Evolutionary conservation across 306 rosid genomes (phyloP), one percentile per base, ranked within the genome.

Genomic region (Cucurbita maxima): DNA sequence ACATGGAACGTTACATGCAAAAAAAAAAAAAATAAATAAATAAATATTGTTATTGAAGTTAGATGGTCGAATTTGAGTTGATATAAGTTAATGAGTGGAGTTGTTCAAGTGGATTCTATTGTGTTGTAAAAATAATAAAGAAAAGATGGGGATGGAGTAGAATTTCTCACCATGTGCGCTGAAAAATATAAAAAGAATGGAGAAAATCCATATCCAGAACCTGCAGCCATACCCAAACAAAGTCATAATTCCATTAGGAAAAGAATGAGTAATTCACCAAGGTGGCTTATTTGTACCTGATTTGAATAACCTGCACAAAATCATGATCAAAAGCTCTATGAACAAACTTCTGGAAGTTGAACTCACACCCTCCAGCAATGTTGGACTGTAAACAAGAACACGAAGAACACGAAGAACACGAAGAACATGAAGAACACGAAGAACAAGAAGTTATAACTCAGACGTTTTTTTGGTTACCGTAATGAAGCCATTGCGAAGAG

Each of bases 171-270:
- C 89, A 37, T 86, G 84, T 0, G 94, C 90, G 6, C 83, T 81
- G 45, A 83, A 82, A 58, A 88, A 84, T 80, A 86, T 80, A 76
- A 83, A 83, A 30, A 88, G 81, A 43, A 83, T 63, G 59, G 83
- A 84, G 78, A 84, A 84, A 41, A 88, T 76, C 94, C 90, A 86
- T 52, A 84, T 86, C 89, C 88, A 89, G 58, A 87, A 75, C 64
- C 91, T 89, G 87, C 83, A 82, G 63, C 14, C 16, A 81, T 13
- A 38, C 58, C 71, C 19, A 51, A 53, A 58, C 15, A 34, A 59
- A 34, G 4, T 59, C 43, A 59, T 30, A 9, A 57, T 57, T 22
- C 1, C 30, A 54, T 10, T 1, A 43, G 3, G 3, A n/a, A 54
- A 7, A 54, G 2, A 54, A 54, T 5, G 3, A 54, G 1, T 7